phyloP scores from a whole-genome alignment of 2,329 filamentous ascomycete species.

The Neofusicoccum sp. region DNA sequence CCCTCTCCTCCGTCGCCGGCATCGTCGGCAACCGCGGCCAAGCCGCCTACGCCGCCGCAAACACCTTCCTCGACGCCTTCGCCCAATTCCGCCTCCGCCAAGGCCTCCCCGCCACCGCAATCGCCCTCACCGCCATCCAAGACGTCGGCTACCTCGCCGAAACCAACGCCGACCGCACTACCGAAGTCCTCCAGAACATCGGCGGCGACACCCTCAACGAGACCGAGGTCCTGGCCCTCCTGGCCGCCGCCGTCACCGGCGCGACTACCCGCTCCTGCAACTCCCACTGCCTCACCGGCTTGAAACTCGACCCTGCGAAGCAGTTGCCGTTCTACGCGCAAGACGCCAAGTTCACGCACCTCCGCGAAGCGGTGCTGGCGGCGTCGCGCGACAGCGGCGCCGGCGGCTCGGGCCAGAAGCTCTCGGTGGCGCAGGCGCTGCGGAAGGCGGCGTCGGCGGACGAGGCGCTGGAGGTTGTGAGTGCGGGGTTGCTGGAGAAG shows the following conservation, averaged over 20 bases:
- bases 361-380: neutral
- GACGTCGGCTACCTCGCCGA: conserved; percentile 30
- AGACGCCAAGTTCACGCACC: conserved; percentile 5
- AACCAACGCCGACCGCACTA: neutral
- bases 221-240: conserved; percentile 16
- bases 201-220: conserved; percentile 18
- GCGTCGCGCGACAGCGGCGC: neutral
- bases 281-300: conserved; percentile 15
- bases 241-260: conserved; percentile 11
- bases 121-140: conserved; percentile 30
- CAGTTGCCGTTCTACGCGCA: conserved; percentile 8
- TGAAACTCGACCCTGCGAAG: neutral
- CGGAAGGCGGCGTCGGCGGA: neutral
- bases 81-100: conserved; percentile 27
- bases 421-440: neutral
- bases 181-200: conserved; percentile 19
- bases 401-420: neutral
- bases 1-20: conserved; percentile 25
- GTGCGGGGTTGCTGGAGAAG: conserved; percentile 10
- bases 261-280: neutral
- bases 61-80: conserved; percentile 35
- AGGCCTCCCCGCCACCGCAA: conserved; percentile 22
- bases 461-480: neutral
- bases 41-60: conserved; percentile 34
- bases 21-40: conserved; percentile 30